Evolutionary conservation across 352 stramenopile genomes (phyloP).

Genomic region (Peronospora belbahrii): DNA sequence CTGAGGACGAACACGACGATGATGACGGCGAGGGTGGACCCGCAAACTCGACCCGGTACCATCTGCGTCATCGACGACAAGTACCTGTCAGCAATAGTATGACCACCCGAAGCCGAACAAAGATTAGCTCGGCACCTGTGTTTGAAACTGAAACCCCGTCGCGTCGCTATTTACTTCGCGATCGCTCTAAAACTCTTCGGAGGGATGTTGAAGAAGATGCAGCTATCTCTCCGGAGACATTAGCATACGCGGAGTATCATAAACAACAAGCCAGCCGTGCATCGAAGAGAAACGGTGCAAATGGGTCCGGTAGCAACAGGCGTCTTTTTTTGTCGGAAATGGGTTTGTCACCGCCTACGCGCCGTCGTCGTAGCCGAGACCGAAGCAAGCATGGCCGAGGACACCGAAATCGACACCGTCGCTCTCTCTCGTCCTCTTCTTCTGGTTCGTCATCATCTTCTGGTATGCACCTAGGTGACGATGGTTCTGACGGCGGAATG

Average conservation of each 20-base stretch:
- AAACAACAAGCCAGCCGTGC: slow-evolving; percentile 49
- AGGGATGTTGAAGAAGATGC: slow-evolving; percentile 18
- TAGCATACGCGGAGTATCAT: slow-evolving; percentile 54
- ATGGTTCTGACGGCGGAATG: slow-evolving; percentile 68
- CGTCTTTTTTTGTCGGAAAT: slow-evolving; percentile 24
- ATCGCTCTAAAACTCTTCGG: slow-evolving; percentile 62
- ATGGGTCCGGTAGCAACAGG: slow-evolving; percentile 18
- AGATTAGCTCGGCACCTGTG: slow-evolving; percentile 5
- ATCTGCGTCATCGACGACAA: slow-evolving; percentile 27
- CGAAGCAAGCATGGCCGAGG: slow-evolving; percentile 19
- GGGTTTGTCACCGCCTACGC: slow-evolving; percentile 18
- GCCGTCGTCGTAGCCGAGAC: slow-evolving; percentile 13
- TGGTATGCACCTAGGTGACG: slow-evolving; percentile 44
- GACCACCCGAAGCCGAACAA: slow-evolving; percentile 22
- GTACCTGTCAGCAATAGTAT: slow-evolving; percentile 8
- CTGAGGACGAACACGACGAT: slow-evolving; percentile 25
- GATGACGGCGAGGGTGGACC: slow-evolving; percentile 21
- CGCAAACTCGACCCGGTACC: slow-evolving; percentile 35
- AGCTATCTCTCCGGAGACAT: slow-evolving; percentile 28
- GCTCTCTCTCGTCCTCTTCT: slow-evolving; percentile 40
- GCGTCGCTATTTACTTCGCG: slow-evolving; percentile 55
- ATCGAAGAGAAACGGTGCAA: slow-evolving; percentile 14
- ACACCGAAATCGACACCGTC: slow-evolving; percentile 21
- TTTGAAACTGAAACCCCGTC: slow-evolving; percentile 14
- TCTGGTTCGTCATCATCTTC: slow-evolving; percentile 41